phyloP scores from a whole-genome alignment of 2,329 filamentous ascomycete species.

The Colletotrichum eleusines region DNA sequence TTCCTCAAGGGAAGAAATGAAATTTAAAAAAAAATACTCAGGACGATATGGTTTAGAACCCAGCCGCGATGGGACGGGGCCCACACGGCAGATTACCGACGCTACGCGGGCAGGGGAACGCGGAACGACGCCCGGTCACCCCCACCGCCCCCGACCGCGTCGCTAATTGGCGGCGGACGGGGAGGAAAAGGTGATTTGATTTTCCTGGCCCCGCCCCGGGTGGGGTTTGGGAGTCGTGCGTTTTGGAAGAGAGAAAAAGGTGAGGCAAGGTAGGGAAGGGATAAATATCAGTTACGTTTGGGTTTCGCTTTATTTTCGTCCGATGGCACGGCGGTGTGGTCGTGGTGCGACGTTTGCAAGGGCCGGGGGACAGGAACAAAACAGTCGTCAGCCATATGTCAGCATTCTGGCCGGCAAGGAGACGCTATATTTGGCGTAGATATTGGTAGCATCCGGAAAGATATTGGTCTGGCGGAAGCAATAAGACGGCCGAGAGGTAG shows the following conservation, averaged over 20 bases:
- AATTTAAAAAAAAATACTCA: too few species aligned
- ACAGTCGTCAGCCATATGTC: not conserved
- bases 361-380: not conserved
- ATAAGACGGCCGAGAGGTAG: not conserved
- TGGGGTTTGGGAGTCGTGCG: not conserved
- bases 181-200: not conserved
- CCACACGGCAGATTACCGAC: conserved; percentile 5
- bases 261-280: not conserved
- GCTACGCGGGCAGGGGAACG: not conserved
- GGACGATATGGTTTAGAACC: not conserved
- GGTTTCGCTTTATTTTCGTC: not conserved
- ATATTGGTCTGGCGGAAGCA: not conserved
- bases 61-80: not conserved
- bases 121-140: not conserved
- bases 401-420: too few species aligned
- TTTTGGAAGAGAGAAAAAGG: not conserved
- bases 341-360: not conserved
- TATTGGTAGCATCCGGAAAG: not conserved
- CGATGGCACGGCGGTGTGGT: not conserved
- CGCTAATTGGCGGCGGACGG: not conserved
- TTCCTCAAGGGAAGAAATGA: too few species aligned
- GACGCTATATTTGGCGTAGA: not conserved
- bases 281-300: not conserved
- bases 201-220: not conserved
- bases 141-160: not conserved